These are phyloP conservation scores for Colletotrichum tropicale DNA, from an alignment of 2,329 filamentous ascomycete genomes.

Conservation along the genomic window DNA sequence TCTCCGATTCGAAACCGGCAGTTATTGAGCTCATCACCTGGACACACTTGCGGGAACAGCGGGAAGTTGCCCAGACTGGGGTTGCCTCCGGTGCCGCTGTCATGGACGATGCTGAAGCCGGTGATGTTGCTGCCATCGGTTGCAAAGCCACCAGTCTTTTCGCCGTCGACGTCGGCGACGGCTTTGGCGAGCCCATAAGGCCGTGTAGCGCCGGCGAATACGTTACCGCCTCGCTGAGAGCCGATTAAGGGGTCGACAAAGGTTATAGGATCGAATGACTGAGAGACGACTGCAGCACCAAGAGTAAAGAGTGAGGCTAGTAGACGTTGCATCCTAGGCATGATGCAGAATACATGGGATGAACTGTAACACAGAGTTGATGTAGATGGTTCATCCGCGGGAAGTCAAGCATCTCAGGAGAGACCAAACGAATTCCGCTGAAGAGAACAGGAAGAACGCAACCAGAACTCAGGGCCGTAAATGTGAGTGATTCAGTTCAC, in stretches of 20 bases:
- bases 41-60: constrained; percentile 47
- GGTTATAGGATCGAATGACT: constrained; percentile 1
- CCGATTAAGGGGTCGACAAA: constrained; percentile 55
- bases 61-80: constrained; percentile 50
- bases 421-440: background rate
- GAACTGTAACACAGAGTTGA: background rate
- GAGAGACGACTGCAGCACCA: constrained; percentile 26
- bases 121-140: constrained; percentile 52
- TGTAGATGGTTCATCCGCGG: background rate
- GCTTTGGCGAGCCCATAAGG: constrained; percentile 63
- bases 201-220: constrained; percentile 59
- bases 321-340: background rate
- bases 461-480: background rate
- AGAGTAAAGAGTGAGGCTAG: constrained; percentile 8
- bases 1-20: constrained; percentile 58
- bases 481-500: background rate
- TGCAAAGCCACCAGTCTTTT: constrained; percentile 49
- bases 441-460: background rate
- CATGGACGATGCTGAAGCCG: constrained; percentile 54
- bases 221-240: constrained; percentile 60
- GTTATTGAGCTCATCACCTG: constrained; percentile 54
- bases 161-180: constrained; percentile 54
- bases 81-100: constrained; percentile 35
- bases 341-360: background rate
- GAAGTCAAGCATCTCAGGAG: background rate